These are phyloP conservation scores for Chlorella sp. DNA, from an alignment of 139 green algal genomes.

Conservation along the genomic window DNA sequence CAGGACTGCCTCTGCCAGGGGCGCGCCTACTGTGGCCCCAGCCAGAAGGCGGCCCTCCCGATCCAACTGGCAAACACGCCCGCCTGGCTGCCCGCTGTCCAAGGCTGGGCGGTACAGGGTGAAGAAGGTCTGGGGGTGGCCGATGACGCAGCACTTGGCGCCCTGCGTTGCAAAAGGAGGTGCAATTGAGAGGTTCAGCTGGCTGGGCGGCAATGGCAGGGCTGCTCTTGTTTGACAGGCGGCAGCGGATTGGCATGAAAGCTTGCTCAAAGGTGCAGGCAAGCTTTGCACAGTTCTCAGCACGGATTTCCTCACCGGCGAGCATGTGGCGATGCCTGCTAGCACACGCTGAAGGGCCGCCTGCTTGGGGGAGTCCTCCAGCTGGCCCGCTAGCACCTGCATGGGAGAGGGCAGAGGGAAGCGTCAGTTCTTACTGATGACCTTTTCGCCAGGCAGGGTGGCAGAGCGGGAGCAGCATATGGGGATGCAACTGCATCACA, in stretches of 20 bases:
- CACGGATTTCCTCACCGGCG: slow-evolving; percentile 17
- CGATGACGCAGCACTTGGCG: slow-evolving; percentile 49
- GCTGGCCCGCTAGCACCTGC: slow-evolving; percentile 42
- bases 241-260: too few species aligned
- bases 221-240: too few species aligned
- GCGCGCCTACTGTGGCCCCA: background rate
- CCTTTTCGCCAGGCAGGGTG: too few species aligned
- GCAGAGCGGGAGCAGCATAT: background rate
- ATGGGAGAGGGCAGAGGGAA: background rate
- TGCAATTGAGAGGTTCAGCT: too few species aligned
- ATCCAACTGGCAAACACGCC: slow-evolving; percentile 56
- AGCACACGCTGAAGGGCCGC: slow-evolving; percentile 38
- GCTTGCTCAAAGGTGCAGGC: background rate
- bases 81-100: slow-evolving; percentile 34
- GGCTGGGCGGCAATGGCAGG: too few species aligned
- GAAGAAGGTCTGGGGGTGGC: slow-evolving; percentile 54
- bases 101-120: slow-evolving; percentile 50
- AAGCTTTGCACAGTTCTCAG: background rate
- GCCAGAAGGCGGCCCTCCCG: slow-evolving; percentile 19
- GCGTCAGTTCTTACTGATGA: too few species aligned
- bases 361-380: slow-evolving; percentile 61
- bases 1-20: slow-evolving; percentile 32
- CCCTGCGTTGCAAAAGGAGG: slow-evolving; percentile 27
- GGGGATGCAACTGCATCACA: too few species aligned
- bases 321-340: slow-evolving; percentile 9